Evolutionary conservation across 768 basidiomycete genomes (phyloP).

Genomic region (Panus rudis): DNA sequence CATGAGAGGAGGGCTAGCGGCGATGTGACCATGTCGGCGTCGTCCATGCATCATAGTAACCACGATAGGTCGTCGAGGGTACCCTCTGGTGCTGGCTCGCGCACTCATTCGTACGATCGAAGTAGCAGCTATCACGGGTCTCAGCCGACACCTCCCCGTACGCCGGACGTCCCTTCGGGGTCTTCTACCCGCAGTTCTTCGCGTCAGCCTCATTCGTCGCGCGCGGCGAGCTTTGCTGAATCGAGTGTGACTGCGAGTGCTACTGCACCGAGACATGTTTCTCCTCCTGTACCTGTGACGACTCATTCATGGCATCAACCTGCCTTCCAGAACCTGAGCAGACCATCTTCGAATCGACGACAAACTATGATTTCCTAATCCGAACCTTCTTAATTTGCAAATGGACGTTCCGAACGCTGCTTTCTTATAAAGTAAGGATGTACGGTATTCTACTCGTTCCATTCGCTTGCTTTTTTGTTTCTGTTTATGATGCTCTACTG

Average conservation of each 20-base stretch:
- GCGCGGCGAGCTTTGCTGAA: not conserved
- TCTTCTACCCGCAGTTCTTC: too few species aligned
- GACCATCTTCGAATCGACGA: constrained; percentile 16
- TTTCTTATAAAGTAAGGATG: too few species aligned
- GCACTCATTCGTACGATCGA: too few species aligned
- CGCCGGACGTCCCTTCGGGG: too few species aligned
- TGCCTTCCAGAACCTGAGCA: constrained; percentile 23
- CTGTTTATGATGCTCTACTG: too few species aligned
- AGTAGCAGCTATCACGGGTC: too few species aligned
- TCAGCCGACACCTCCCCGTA: too few species aligned
- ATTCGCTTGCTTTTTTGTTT: too few species aligned
- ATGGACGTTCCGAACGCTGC: not conserved
- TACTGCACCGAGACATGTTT: not conserved
- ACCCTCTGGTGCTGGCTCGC: too few species aligned
- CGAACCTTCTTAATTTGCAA: not conserved
- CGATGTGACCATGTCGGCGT: constrained; percentile 10
- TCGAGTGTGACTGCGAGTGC: not conserved
- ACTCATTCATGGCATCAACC: constrained; percentile 14
- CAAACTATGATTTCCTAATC: constrained; percentile 20
- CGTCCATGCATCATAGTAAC: constrained; percentile 1
- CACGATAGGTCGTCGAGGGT: too few species aligned
- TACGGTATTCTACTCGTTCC: too few species aligned
- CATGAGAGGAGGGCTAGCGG: constrained; percentile 7
- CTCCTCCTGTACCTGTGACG: constrained; percentile 10
- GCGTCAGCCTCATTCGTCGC: not conserved